Evolutionary conservation across 2,329 filamentous ascomycete species (phyloP), one percentile per base, ranked within the genome.

Genomic region (Hypoxylon sp.): DNA sequence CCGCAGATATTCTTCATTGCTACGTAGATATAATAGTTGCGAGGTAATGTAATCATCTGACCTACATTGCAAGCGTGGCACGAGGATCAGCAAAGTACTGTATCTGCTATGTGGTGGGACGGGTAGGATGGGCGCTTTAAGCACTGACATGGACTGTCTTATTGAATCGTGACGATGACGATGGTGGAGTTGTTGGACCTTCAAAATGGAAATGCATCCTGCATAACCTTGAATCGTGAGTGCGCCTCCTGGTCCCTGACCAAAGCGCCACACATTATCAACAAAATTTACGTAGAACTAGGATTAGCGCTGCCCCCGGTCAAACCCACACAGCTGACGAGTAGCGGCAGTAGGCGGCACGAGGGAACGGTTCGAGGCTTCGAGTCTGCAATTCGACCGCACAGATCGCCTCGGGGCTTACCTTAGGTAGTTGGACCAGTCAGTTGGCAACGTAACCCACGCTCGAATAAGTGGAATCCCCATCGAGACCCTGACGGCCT

Each of bases 361-460:
- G 50, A 68, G 56, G 60, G 57, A 70, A 65, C 51, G 52, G 64
- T 65, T 66, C 52, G 64, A 63, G 59, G 56, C 53, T 65, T 69
- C 56, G 53, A 51, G 58, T 41, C 32, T 55, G 58, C 46, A 60
- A 63, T 63, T 60, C 53, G 57, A 48, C 59, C 41, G 68, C 65
- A 67, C 63, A 67, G 70, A 72, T 72, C 69, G 60, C 55, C 67
- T 68, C 56, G 53, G 48, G 65, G 69, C 69, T 62, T 70, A 65
- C 63, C 53, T 60, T 62, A 53, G 53, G 34, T 51, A 58, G 59
- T 60, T 60, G 65, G 65, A 64, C 59, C 61, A 49, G 41, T 59
- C 62, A 66, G 65, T 64, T 70, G 63, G 65, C 68, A 69, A 66
- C 67, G 67, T 67, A 69, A 68, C 67, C 67, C 61, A 68, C 58